A percentile compares a stretch with the other conserved stretches of the same genome.
Conservation (phyloP, 1,284 basidiomycete genomes). For the Mycena citricolor region DNA sequence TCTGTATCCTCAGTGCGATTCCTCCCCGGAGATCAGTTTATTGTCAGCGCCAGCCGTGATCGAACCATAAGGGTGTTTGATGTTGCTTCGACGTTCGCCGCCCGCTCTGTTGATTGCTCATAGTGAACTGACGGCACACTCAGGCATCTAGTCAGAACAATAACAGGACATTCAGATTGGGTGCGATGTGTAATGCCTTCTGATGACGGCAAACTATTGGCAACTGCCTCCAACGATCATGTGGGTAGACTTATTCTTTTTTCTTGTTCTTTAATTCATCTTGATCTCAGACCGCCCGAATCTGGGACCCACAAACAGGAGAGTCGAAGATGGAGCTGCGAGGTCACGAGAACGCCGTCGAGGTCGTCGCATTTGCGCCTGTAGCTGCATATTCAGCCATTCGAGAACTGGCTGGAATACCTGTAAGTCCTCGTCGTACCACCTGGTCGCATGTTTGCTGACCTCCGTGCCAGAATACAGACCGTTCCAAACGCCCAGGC, state of each 20-base stretch:
- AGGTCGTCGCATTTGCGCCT: constrained; percentile 83
- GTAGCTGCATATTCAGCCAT: constrained; percentile 72
- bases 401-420: constrained; percentile 73
- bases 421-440: constrained; percentile 40
- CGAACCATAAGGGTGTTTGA: constrained; percentile 87
- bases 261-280: constrained; percentile 8
- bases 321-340: constrained; percentile 82
- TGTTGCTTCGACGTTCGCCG: constrained; percentile 72
- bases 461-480: constrained; percentile 37
- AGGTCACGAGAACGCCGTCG: constrained; percentile 88
- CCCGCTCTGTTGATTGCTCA: constrained; percentile 15
- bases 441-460: constrained; percentile 22
- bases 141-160: constrained; percentile 61
- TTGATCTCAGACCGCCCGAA: constrained; percentile 70
- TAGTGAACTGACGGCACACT: constrained; percentile 7
- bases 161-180: constrained; percentile 61
- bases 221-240: constrained; percentile 85
- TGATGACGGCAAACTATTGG: constrained; percentile 72
- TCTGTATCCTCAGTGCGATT: constrained; percentile 85
- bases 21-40: constrained; percentile 78
- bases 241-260: constrained; percentile 40
- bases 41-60: constrained; percentile 87
- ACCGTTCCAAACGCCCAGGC: constrained; percentile 45
- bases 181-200: constrained; percentile 67
- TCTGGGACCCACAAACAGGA: constrained; percentile 78